A percentile compares a stretch with the other conserved stretches of the same genome.
These are phyloP conservation scores for Fusarium acutatum DNA, from an alignment of 2,329 filamentous ascomycete species.

Conservation along the genomic window DNA sequence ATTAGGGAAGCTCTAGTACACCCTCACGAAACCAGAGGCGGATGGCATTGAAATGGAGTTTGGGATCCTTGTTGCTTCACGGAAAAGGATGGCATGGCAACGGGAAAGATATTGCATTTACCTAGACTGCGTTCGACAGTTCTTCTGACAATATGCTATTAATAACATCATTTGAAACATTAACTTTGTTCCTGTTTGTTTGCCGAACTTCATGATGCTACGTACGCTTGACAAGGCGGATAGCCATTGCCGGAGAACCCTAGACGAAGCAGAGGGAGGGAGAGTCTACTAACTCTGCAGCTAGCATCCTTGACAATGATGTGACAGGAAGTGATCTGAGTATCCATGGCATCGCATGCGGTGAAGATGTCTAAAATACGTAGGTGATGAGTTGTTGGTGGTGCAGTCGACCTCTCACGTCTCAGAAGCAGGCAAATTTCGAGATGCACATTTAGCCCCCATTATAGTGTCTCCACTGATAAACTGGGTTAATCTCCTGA, in stretches of 20 bases:
- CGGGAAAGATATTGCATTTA: slow-evolving; percentile 7
- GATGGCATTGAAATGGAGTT: slow-evolving; percentile 32
- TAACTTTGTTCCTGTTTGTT: not conserved
- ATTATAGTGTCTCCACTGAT: slow-evolving; percentile 22
- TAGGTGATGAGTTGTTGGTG: slow-evolving; percentile 15
- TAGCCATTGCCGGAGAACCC: not conserved
- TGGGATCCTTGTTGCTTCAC: slow-evolving; percentile 14
- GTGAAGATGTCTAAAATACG: slow-evolving; percentile 17
- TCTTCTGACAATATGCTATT: not conserved
- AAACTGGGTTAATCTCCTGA: not conserved
- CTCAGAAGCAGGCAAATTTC: slow-evolving; percentile 28
- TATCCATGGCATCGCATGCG: slow-evolving; percentile 12
- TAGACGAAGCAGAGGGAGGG: not conserved
- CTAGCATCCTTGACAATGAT: not conserved
- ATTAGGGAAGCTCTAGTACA: not conserved
- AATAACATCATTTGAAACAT: slow-evolving; percentile 2
- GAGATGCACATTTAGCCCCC: slow-evolving; percentile 38
- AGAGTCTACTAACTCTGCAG: not conserved
- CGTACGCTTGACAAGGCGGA: not conserved
- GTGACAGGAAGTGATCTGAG: slow-evolving; percentile 13
- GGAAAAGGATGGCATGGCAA: slow-evolving; percentile 13
- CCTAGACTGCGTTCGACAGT: slow-evolving; percentile 3
- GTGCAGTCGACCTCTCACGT: slow-evolving; percentile 28
- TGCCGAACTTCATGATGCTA: slow-evolving; percentile 6
- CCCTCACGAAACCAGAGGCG: not conserved